Base-by-base conservation (phyloP, 2,329 filamentous ascomycete species). In the Xylariaceae sp. region DNA sequence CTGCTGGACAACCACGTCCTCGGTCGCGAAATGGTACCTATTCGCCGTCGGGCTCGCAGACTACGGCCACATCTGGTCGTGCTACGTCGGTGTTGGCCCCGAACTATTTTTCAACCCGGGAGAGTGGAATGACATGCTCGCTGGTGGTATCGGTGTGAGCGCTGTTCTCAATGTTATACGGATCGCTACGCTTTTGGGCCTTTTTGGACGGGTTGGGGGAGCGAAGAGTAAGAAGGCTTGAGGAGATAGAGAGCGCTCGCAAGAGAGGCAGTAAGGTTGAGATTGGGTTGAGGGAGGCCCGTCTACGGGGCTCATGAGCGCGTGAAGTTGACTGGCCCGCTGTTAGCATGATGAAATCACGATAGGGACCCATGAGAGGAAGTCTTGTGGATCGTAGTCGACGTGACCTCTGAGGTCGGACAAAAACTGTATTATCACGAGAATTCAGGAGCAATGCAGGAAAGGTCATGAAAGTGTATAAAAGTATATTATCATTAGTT, bases 41-140 rank as follows among this genome's bases (percentile, higher is more conserved):
- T 34, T 61, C 6, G 60, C 55, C 13, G 60, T 70, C 7, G 62
- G 66, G 14, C 40, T 71, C 12, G 68, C 67, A 3, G 68, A 71
- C 52, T 68, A 65, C 47, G 68, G 69, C 3, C 68, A 71, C 52
- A 61, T 71, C 36, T 69, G 62, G 54, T 65, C 64, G 10, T 56
- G 57, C 13, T 70, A 70, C 47, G 47, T 54, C 13, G 64, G 61
- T 12, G 57, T 69, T 1, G 68, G 66, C 1, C 33, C 51, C 2
- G 61, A 66, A 1, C 41, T 63, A 4, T 63, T 70, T 31, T 61
- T 63, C 41, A 42, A 62, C 17, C 28, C 53, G 6, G 19, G 7
- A 1, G 45, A 41, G 36, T 71, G 69, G 68, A 69, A 69, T 41
- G 58, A 61, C 17, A 59, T 67, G 55, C 41, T 69, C 10, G 60